These are phyloP conservation scores for Hepatocystis sp. DNA, from an alignment of 169 alveolate genomes.

Conservation along the genomic window DNA sequence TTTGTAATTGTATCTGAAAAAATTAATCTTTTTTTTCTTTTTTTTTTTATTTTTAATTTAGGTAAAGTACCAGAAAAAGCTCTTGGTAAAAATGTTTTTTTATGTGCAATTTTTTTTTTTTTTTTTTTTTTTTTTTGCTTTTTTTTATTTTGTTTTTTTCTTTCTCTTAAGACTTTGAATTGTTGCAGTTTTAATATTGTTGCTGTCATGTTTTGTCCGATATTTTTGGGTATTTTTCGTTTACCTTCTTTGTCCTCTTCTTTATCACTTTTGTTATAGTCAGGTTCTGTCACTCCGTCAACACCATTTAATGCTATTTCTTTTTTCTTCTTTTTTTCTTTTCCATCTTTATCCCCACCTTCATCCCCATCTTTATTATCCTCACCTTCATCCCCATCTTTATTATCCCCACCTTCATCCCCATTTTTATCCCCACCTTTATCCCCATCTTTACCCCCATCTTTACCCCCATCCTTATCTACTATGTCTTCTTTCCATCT, in stretches of 20 bases:
- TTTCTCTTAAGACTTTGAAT: slow-evolving; percentile 8
- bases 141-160: slow-evolving; percentile 19
- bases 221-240: slow-evolving; percentile 19
- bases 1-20: slow-evolving; percentile 71
- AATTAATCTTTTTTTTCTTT: slow-evolving; percentile 14
- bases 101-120: slow-evolving; percentile 8
- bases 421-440: background rate
- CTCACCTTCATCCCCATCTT: too few relatives aligned
- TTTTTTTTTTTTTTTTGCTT: slow-evolving; percentile 1
- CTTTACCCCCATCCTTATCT: background rate
- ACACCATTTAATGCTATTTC: too few relatives aligned
- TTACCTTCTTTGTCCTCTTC: background rate
- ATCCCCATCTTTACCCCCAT: background rate
- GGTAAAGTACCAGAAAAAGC: slow-evolving; percentile 61
- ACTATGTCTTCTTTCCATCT: background rate
- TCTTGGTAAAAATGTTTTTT: slow-evolving; percentile 35
- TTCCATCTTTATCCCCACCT: background rate
- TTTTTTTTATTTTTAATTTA: slow-evolving; percentile 54
- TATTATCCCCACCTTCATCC: too few relatives aligned
- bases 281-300: too few relatives aligned
- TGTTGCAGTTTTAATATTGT: slow-evolving; percentile 23
- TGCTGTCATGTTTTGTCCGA: slow-evolving; percentile 31
- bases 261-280: slow-evolving; percentile 8
- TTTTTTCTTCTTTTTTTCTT: background rate
- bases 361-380: background rate